Evolutionary conservation across 176 grass and related monocot species (phyloP), one percentile per base, ranked within the genome.

Genomic region (Ananas comosus): DNA sequence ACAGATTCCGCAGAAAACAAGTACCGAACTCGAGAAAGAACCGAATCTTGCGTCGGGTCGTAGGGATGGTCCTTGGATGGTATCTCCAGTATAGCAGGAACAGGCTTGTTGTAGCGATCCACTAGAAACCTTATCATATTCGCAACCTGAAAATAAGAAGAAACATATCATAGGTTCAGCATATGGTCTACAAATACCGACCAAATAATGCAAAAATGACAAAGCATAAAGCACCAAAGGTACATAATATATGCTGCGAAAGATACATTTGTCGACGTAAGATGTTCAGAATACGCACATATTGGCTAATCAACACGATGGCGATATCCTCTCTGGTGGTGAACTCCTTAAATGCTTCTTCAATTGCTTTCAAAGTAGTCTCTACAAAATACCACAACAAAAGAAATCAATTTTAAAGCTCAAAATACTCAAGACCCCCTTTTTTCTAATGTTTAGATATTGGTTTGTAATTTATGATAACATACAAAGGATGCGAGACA

Each of bases 51-150:
- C 12, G 78, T 80, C 14, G 88, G 91, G 56, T 96, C 91, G 61
- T 96, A 96, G 0, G 91, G 91, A 84, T 96, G 88, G n/a, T 96
- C 88, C 84, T 96, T 96, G 59, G 91, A 91, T 70, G 87, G 88
- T 61, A 96, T 96, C 67, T 96, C 91, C 76, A 96, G 48, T 58
- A 96, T 96, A 58, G 87, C 87, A 75, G 87, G 91, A 11, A 96
- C 33, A 4, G 91, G 87, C 22, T 77, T 96, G 77, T 91, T 91
- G 85, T 96, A 96, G 71, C 87, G 76, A 76, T 88, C 91, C 33
- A 96, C 80, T 76, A 96, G 65, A 72, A 91, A 91, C 18, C 88
- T 64, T 81, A 91, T 86, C 85, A 88, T 96, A 77, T 88, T 96
- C 53, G 88, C 88, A 54, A 96, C 66, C 85, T 96, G 76, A 77